Evolutionary conservation across 202 grass and related monocot genomes (phyloP), one percentile per base, ranked within the genome.

Genomic region (Panicum virgatum): DNA sequence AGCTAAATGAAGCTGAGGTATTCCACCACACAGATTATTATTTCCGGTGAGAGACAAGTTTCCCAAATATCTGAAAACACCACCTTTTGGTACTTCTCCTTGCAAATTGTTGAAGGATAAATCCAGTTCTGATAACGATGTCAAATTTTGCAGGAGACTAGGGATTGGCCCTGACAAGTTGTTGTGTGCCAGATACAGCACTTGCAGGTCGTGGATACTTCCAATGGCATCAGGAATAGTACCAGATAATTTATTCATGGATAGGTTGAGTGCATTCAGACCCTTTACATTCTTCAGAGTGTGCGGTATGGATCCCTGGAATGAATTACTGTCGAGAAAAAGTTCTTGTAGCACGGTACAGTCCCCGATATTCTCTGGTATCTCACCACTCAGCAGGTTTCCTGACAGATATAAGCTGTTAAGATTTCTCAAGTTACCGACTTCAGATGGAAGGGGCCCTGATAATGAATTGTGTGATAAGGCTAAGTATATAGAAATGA

Each of bases 11-110:
- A 92, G 71, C 27, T 79, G 68, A 40, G 67, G 69, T 44, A 51
- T 13, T 59, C 79, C 83, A 32, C 83, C 90, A 77, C 90, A 89
- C 5, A 92, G 70, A 9, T 68, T 57, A 42, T 5, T n/a, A 9
- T 92, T 92, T 86, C 86, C 75, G 1, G 5, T 37, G 5, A 92
- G n/a, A 12, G 56, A 78, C 0, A 81, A 11, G 11, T 62, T 25
- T 14, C 34, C 40, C 3, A 86, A 18, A 5, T 85, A 66, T 38
- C 8, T 66, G 1, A 89, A 89, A 47, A 89, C 3, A 0, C 82
- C 87, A 3, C 29, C 46, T 3, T 38, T 48, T 66, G 87, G 87
- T 3, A 89, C 77, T 58, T 89, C 50, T 1, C 77, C 82, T 57
- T 85, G n/a, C 26, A 89, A 1, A 37, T 85, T 8, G 5, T 89